Conservation (phyloP, 2,329 filamentous ascomycete genomes). For the Elsinoe batatas region DNA sequence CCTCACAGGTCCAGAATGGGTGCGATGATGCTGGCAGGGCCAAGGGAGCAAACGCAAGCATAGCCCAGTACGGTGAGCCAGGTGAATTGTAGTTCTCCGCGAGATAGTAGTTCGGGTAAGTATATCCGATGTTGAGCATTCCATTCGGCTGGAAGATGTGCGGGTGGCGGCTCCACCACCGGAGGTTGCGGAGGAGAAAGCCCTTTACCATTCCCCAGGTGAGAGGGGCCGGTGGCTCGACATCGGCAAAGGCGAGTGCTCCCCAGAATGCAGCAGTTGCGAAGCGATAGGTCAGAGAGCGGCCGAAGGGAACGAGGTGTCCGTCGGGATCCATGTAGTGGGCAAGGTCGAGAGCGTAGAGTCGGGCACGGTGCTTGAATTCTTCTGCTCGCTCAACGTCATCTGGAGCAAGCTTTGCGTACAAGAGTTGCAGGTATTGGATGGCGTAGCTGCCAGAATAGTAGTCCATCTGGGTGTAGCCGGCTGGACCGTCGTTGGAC, state of each 20-base stretch:
- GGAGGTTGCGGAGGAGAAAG: conserved; percentile 60
- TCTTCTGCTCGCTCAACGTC: conserved; percentile 57
- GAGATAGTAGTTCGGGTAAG: conserved; percentile 72
- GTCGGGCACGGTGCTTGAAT: conserved; percentile 58
- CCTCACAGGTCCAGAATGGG: conserved; percentile 63
- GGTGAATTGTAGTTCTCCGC: conserved; percentile 79
- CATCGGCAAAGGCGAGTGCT: conserved; percentile 63
- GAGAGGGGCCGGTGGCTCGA: conserved; percentile 60
- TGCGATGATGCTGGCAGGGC: conserved; percentile 56
- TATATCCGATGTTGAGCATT: conserved; percentile 66
- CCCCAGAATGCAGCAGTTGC: conserved; percentile 81
- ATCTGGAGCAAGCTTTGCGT: conserved; percentile 59
- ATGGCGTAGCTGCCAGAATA: conserved; percentile 78
- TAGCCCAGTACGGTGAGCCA: conserved; percentile 65
- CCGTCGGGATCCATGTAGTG: conserved; percentile 68
- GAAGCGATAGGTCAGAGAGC: conserved; percentile 72
- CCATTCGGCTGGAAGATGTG: conserved; percentile 67
- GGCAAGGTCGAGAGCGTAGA: conserved; percentile 59
- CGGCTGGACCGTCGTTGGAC: conserved; percentile 68
- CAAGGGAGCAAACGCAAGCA: conserved; percentile 64
- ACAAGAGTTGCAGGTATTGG: conserved; percentile 68
- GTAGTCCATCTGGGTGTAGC: conserved; percentile 77
- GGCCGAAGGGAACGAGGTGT: conserved; percentile 64
- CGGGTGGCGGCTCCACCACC: conserved; percentile 69
- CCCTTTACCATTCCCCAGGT: conserved; percentile 75